Conservation (phyloP, 768 basidiomycete species). For the Pleurotus tuber-regium region DNA sequence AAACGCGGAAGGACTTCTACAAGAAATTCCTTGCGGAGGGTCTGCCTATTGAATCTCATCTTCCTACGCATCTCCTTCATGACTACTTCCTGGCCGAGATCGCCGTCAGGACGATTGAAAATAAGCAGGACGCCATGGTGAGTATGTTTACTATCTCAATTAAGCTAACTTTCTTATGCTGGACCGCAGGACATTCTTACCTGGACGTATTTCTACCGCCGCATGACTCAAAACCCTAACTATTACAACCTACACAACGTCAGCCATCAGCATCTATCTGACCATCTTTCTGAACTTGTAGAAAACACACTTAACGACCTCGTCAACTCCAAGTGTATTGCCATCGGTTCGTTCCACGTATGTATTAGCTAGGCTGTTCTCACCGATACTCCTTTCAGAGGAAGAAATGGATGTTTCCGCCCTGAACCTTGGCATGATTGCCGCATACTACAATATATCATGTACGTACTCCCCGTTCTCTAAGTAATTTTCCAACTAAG, state of each 20-base stretch:
- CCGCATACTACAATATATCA: slow-evolving; percentile 93
- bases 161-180: not conserved
- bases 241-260: slow-evolving; percentile 95
- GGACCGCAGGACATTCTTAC: slow-evolving; percentile 82
- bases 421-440: slow-evolving; percentile 98
- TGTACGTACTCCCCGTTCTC: slow-evolving; percentile 44
- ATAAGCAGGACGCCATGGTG: slow-evolving; percentile 97
- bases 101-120: slow-evolving; percentile 97
- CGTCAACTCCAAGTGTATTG: slow-evolving; percentile 92
- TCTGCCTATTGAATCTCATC: slow-evolving; percentile 94
- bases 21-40: slow-evolving; percentile 98
- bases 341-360: slow-evolving; percentile 62
- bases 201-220: slow-evolving; percentile 97
- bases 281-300: slow-evolving; percentile 94
- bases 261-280: slow-evolving; percentile 92
- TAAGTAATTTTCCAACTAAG: slow-evolving; percentile 13
- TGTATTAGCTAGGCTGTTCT: not conserved
- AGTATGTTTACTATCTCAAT: slow-evolving; percentile 16
- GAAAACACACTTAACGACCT: slow-evolving; percentile 91
- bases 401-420: slow-evolving; percentile 93
- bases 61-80: slow-evolving; percentile 86
- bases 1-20: slow-evolving; percentile 98
- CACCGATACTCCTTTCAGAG: slow-evolving; percentile 38
- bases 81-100: slow-evolving; percentile 99
- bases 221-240: slow-evolving; percentile 97